Evolutionary conservation across 495 filamentous ascomycete species (phyloP), one percentile per base, ranked within the genome.

Genomic region (Haplographium delicatum): DNA sequence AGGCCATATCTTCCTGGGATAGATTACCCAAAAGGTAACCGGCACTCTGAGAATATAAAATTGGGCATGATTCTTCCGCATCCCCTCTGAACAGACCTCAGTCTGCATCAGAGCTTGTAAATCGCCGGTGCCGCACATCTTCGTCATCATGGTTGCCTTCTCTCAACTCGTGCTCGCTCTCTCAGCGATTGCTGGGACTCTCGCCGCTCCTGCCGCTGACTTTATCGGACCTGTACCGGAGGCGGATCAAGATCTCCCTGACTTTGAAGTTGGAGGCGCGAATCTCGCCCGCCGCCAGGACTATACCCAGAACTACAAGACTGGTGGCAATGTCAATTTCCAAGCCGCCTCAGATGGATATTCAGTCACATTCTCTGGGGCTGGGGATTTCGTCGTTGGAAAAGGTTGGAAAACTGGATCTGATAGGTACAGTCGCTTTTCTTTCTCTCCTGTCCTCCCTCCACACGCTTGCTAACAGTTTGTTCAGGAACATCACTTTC

Each of bases 261-360:
- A 7, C 28, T 13, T 31, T 7, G 28, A 13, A 31, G 28, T 13
- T 31, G 28, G 28, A 7, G 13, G 10, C 22, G 22, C 10, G 18
- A 54, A 59, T 34, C 61, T 69, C 30, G 53, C 58, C 20, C 55
- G 56, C 22, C 59, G 66, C 19, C 63, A 66, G 51, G 63, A 67
- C 57, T 69, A 69, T 47, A 65, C 54, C 45, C 63, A 67, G 45
- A 64, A 69, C 59, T 69, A 64, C 47, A 65, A 63, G 47, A 62
- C 66, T 13, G 56, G 63, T 37, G 66, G 65, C 41, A 65, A 42
- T 47, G 62, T 67, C 54, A 58, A 63, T 28, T 66, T 62, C 53
- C 39, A 20, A 8, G 50, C 64, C 7, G 26, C 22, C n/a, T 38
- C 19, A 23, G 61, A 62, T 27, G 61, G 61, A 25, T 69, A 64